Percentiles rank a stretch among this genome's conserved stretches.
Conservation (phyloP, 1,284 basidiomycete species). For the Chondrostereum purpureum region DNA sequence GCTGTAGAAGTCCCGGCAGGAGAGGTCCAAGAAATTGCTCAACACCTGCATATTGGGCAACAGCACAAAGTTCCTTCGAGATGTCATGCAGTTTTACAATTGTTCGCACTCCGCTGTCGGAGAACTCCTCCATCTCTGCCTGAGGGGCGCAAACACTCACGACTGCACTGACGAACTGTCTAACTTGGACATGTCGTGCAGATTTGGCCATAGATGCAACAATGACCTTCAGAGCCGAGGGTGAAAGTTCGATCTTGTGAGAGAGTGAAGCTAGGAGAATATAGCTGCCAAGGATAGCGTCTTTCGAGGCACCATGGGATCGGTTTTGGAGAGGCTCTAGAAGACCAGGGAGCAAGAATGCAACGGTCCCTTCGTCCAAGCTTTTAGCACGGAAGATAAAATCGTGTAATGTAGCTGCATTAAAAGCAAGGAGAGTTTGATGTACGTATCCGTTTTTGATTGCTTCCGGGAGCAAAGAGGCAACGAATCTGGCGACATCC, state of each 20-base stretch:
- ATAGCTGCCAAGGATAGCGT: constrained; percentile 62
- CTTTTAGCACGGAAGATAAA: constrained; percentile 55
- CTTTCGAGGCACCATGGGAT: constrained; percentile 30
- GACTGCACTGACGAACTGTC: constrained; percentile 51
- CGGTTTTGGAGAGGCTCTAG: constrained; percentile 48
- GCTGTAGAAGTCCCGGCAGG: constrained; percentile 33
- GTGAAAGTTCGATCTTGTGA: constrained; percentile 51
- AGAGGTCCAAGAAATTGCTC: constrained; percentile 58
- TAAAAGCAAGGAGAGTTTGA: constrained; percentile 79
- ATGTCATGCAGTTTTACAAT: constrained; percentile 38
- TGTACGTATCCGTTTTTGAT: constrained; percentile 52
- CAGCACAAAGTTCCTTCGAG: constrained; percentile 36
- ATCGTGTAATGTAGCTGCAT: constrained; percentile 76
- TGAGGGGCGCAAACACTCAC: constrained; percentile 58
- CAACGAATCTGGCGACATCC: constrained; percentile 70
- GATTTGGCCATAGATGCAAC: constrained; percentile 47
- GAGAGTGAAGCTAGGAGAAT: constrained; percentile 64
- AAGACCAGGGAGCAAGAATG: constrained; percentile 55
- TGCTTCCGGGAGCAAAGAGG: constrained; percentile 56
- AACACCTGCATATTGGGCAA: constrained; percentile 41
- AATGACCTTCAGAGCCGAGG: constrained; percentile 52
- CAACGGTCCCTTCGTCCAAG: constrained; percentile 58
- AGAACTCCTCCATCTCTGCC: constrained; percentile 39
- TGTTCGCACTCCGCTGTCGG: constrained; percentile 32
- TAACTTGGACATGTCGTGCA: constrained; percentile 38